These are phyloP conservation scores for Microstegium vimineum DNA, from an alignment of 176 grass and related monocot species.

Conservation along the genomic window DNA sequence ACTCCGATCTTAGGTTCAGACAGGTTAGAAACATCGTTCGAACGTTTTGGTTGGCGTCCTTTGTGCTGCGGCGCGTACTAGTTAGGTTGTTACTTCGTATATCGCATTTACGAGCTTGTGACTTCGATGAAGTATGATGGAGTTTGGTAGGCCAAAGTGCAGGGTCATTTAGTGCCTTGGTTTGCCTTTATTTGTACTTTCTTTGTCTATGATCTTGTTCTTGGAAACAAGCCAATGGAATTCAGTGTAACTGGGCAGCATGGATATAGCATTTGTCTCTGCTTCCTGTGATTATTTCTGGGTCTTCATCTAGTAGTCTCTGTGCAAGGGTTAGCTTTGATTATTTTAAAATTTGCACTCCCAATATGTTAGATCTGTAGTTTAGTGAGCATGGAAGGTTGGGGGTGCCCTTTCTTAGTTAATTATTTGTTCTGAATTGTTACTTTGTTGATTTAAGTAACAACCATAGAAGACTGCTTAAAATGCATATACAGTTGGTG, in stretches of 20 bases:
- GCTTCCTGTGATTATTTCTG: background rate
- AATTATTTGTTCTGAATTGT: background rate
- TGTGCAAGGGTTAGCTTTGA: background rate
- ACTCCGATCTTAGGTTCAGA: conserved; percentile 23
- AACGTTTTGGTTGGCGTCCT: conserved; percentile 5
- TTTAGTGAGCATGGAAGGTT: background rate
- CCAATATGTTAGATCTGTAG: background rate
- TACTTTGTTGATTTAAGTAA: background rate
- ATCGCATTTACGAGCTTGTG: background rate
- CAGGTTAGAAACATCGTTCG: background rate
- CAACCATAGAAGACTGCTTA: background rate
- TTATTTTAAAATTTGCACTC: background rate
- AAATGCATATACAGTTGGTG: background rate
- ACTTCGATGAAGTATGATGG: background rate
- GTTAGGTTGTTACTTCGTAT: conserved; percentile 1
- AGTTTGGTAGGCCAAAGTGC: conserved; percentile 2
- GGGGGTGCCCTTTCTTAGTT: background rate
- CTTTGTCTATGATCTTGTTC: background rate
- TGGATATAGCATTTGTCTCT: background rate
- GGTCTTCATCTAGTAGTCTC: background rate
- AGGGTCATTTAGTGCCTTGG: background rate
- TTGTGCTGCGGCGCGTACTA: background rate
- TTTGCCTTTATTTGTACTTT: background rate
- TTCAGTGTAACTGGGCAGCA: background rate
- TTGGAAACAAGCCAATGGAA: background rate